Evolutionary conservation across 495 filamentous ascomycete species (phyloP).

Genomic region (Neurospora discreta): DNA sequence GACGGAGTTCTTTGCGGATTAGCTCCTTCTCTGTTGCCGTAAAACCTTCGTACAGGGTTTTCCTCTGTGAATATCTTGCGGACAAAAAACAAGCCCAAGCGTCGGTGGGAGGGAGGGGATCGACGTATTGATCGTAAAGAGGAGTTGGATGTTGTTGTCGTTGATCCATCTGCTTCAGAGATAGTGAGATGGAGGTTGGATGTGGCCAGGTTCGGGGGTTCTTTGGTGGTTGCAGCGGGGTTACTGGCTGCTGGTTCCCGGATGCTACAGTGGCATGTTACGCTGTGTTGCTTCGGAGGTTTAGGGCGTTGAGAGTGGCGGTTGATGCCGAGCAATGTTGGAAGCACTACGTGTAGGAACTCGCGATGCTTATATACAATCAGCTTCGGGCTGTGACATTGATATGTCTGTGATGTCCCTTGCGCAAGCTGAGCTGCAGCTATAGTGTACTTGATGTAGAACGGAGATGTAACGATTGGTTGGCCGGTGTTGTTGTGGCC

Average conservation of each 20-base stretch:
- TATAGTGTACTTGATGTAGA: neutral
- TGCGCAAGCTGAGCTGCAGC: neutral
- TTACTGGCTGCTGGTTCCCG: neutral
- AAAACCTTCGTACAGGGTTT: conserved; percentile 12
- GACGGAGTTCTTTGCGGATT: conserved; percentile 15
- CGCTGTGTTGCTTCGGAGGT: neutral
- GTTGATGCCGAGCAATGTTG: neutral
- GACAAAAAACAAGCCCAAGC: conserved; percentile 16
- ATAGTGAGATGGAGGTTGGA: neutral
- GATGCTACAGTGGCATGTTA: neutral
- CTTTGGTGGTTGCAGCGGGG: neutral
- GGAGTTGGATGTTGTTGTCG: neutral
- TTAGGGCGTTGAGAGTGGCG: neutral
- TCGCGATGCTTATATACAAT: neutral
- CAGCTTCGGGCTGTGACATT: neutral
- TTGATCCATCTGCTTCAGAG: neutral
- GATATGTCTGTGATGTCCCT: neutral
- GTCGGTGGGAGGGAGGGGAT: conserved; percentile 13
- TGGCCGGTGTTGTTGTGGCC: neutral
- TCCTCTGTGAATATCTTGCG: conserved; percentile 10
- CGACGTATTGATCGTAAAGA: conserved; percentile 11
- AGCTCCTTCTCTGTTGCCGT: conserved; percentile 12
- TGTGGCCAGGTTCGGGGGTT: neutral
- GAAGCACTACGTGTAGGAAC: neutral
- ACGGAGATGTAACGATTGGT: neutral